Evolutionary conservation across 2,329 filamentous ascomycete genomes (phyloP), one percentile per base, ranked within the genome.

Genomic region (Diaporthe helianthi): DNA sequence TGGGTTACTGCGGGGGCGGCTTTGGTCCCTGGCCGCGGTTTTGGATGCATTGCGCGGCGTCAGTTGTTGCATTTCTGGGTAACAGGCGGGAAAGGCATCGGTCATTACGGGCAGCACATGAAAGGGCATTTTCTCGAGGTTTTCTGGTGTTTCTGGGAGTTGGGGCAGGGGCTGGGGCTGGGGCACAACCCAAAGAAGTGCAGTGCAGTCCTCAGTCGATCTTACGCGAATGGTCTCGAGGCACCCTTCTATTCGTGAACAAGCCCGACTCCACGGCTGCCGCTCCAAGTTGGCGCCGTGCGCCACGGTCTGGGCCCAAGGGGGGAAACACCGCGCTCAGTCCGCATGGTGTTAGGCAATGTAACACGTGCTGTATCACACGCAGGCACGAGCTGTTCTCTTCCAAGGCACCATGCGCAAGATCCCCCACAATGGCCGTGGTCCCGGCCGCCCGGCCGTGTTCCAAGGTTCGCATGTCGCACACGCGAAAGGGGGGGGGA

Each of bases 401-500:
- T 49, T 13, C 12, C 58, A 63, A 63, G 58, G 58, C 58, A 63
- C 17, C 58, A 22, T 47, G 58, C 44, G 13, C 58, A 36, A 63
- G 26, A 24, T 49, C 58, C 58, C 58, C 58, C 58, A 63, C 58
- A 63, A 12, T 15, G 58, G 44, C 44, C 58, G 19, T 24, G 58
- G 58, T 8, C 58, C 41, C 26, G 58, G 41, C 58, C 58, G 41
- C 19, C 15, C 29, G 58, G 41, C 58, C 58, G 41, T n/a, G n/a
- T n/a, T n/a, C n/a, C n/a, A n/a, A n/a, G 41, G 41, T 36, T 63
- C 44, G 31, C 33, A 24, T 46, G 58, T 63, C 58, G 44, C 58
- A 63, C 58, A 36, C 58, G 26, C 58, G 44, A 44, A 36, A 47
- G 4, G 13, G 41, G 4, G 13, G 41, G n/a, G 58, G 3, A 33